Base-by-base conservation (phyloP, 306 rosid genomes). In the Cyclanthera cordifolia region DNA sequence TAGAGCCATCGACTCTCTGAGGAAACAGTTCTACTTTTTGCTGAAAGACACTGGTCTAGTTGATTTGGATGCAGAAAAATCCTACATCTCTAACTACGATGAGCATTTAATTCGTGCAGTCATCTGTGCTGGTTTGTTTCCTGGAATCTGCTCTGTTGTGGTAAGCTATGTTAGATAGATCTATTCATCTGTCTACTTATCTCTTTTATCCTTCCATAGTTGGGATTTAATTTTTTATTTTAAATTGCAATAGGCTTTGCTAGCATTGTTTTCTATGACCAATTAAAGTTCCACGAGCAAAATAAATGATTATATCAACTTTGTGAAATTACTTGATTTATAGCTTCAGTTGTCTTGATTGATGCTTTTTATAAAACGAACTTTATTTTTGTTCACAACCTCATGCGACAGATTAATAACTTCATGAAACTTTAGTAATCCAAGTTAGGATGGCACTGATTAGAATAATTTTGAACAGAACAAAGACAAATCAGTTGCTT, bases 91-190 rank as follows among this genome's bases (percentile, higher is more conserved):
- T 85, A 82, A 88, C 79, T 78, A 80, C 58, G 91, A 93, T 71
- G 82, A 78, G 28, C 88, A 86, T 80, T 90, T 93, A 51, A 77
- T 86, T 82, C 84, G 88, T 41, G 90, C 94, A 66, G 70, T 90
- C 74, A 81, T 90, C 75, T 93, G 91, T 78, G 85, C 81, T 9
- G 99, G 95, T 32, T 81, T 90, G 73, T 93, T 83, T 80, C 96
- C 94, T 58, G 96, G 96, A 79, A 83, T 90, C 76, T 85, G 96
- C 84, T 89, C 99, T 79, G 88, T 93, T 72, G 85, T 90, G 96
- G 99, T 90, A 82, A 81, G 85, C 74, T 53, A 20, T 30, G 46
- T 34, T 49, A n/a, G 60, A 21, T 49, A n/a, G 60, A 21, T 41
- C 14, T 20, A 28, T 71, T 48, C 28, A 23, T 63, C 24, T 70